Percentiles rank a stretch among this genome's conserved stretches.
Conservation (phyloP, 805 yeast species). For the Saccharomycopsis capsularis region DNA sequence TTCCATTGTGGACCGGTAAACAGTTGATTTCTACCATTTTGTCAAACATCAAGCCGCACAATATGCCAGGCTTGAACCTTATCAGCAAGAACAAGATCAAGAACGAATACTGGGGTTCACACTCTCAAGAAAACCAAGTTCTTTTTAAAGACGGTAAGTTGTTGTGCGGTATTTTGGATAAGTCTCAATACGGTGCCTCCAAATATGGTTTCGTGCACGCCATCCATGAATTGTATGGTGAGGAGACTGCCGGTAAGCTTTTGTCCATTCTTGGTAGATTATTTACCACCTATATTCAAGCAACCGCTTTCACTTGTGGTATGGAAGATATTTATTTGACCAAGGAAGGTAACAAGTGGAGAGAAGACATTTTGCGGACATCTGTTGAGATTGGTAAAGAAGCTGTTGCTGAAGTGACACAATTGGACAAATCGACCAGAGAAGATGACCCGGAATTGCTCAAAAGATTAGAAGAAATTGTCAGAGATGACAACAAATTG, state of each 20-base stretch:
- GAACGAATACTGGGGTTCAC: conserved; percentile 89
- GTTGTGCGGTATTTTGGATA: conserved; percentile 88
- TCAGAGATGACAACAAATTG: conserved; percentile 86
- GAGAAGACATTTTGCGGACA: conserved; percentile 71
- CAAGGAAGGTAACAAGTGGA: conserved; percentile 82
- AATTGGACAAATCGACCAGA: conserved; percentile 45
- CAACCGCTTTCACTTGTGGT: conserved; percentile 97
- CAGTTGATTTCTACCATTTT: conserved; percentile 91
- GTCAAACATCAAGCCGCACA: conserved; percentile 77
- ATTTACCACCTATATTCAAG: conserved; percentile 88
- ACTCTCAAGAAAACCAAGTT: conserved; percentile 80
- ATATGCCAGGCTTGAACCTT: conserved; percentile 88
- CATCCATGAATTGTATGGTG: conserved; percentile 91
- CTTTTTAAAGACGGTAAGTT: conserved; percentile 81
- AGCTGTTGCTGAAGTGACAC: conserved; percentile 94
- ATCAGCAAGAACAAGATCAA: conserved; percentile 81
- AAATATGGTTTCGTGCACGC: conserved; percentile 96
- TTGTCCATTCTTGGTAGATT: conserved; percentile 90
- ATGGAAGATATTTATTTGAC: conserved; percentile 97
- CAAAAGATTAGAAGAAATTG: conserved; percentile 86
- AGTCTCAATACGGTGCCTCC: conserved; percentile 97
- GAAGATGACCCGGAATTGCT: conserved; percentile 68
- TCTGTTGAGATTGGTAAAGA: conserved; percentile 78
- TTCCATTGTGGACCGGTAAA: conserved; percentile 95
- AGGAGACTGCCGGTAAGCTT: conserved; percentile 81